Percentiles rank a stretch among this genome's conserved stretches.
These are phyloP conservation scores for Acer yangbiense DNA, from an alignment of 345 rosid genomes.

Conservation along the genomic window DNA sequence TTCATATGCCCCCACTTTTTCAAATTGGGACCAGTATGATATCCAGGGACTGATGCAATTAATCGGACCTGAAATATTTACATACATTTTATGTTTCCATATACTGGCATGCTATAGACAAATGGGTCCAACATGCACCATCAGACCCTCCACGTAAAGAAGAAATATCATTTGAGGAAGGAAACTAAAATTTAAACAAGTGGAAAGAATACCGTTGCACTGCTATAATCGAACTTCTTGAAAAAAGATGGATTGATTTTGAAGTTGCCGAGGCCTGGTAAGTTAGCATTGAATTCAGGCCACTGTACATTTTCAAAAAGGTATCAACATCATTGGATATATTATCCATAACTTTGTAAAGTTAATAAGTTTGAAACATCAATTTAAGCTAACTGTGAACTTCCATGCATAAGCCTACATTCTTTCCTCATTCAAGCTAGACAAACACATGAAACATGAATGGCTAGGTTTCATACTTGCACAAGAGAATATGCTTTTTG, in stretches of 20 bases:
- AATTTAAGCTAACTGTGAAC: not conserved
- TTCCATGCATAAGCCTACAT: not conserved
- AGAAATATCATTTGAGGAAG: slow-evolving; percentile 3
- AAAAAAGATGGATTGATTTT: slow-evolving; percentile 76
- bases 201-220: slow-evolving; percentile 53
- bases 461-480: not conserved
- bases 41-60: slow-evolving; percentile 93
- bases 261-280: slow-evolving; percentile 62
- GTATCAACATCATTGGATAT: slow-evolving; percentile 5
- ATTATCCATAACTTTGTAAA: not conserved
- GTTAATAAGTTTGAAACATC: not conserved
- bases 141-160: not conserved
- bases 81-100: not conserved
- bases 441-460: not conserved
- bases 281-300: slow-evolving; percentile 69
- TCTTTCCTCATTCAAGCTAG: not conserved
- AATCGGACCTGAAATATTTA: slow-evolving; percentile 62
- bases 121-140: not conserved
- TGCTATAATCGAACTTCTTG: slow-evolving; percentile 74
- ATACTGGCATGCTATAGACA: slow-evolving; percentile 11
- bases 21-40: slow-evolving; percentile 75
- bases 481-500: not conserved
- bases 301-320: slow-evolving; percentile 45
- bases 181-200: not conserved
- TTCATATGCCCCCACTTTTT: slow-evolving; percentile 97